Base-by-base conservation (phyloP, 345 rosid genomes). In the Boechera stricta region DNA sequence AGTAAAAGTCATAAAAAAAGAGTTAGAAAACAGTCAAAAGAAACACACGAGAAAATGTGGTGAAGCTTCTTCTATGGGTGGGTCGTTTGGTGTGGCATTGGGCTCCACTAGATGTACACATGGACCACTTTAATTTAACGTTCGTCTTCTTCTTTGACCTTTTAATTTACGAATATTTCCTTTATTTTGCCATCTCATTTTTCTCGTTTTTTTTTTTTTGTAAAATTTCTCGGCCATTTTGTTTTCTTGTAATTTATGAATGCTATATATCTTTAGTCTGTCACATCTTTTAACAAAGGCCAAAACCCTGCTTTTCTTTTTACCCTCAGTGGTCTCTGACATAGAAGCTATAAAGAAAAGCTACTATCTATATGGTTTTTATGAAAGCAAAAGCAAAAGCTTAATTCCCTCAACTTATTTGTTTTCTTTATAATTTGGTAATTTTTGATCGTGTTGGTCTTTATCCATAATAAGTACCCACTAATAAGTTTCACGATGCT, bases 251-350 rank as follows among this genome's bases (percentile, higher is more conserved):
- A 11, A 5, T 31, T 64, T 64, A 44, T 44, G 32, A 45, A 49
- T 10, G 29, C 0, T 32, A 39, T 36, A 7, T 10, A 7, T 28
- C 29, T 41, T 26, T 11, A 67, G 54, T 67, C 73, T 72, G 81
- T 78, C 81, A 78, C 81, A 67, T 59, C 77, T 78, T 78, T 78
- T 78, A 78, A 78, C 73, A 78, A 72, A 78, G 77, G 77, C 77
- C 77, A 72, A 72, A 72, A 60, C 69, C 24, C 67, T 78, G 77
- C 81, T 77, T 72, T 78, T 66, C 64, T 67, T 72, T 78, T 78
- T 78, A 59, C 4, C 69, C 69, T 66, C 77, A 72, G 73, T 78
- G 73, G 73, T 78, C 77, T 31, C 81, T 78, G 81, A 72, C 81
- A 72, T 56, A 41, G 64, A 78, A 72, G 51, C 81, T 73, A 78